Evolutionary conservation across 2,329 filamentous ascomycete genomes (phyloP), one percentile per base, ranked within the genome.

Genomic region (Hymenoscyphus scutula): DNA sequence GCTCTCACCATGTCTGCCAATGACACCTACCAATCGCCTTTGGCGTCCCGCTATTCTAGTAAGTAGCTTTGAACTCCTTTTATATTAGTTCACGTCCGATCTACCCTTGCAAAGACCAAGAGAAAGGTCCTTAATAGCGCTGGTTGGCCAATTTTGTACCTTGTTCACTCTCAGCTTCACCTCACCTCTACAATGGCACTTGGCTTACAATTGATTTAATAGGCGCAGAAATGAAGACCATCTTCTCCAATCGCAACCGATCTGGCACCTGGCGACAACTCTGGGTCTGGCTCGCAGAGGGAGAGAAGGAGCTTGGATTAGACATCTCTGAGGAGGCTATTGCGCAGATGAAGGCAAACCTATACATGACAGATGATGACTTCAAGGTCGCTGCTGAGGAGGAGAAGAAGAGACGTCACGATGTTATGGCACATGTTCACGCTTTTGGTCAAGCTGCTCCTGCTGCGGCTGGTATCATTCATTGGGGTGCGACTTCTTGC

Each of bases 221-320:
- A 48, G 64, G 69, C 64, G 60, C 61, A 6, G 89, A 90, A 77
- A 93, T 95, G 89, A 84, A 88, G 71, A 82, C 84, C 67, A 85
- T 97, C 65, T 97, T 97, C 81, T 89, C 87, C 69, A 85, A 88
- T 63, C 85, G 91, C 53, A 88, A 86, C 60, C 84, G 92, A 32
- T 86, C 88, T 75, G 88, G 85, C 51, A 92, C 87, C 61, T 96
- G 92, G 92, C 86, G 92, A 67, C 56, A 64, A 58, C 56, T 62
- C 13, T 97, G 92, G 92, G 80, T 94, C 53, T 87, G 83, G 77
- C 88, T 97, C 19, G 92, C 92, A 29, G 89, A 96, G 80, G 81
- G 84, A 15, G 89, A 97, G 80, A 87, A 88, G 75, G 89, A 93
- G 76, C 83, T 96, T 1, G 92, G 92, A 2, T 84, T 96, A 55